Conservation (phyloP, 768 basidiomycete genomes). For the Tylopilus plumbeoviolaceoides region DNA sequence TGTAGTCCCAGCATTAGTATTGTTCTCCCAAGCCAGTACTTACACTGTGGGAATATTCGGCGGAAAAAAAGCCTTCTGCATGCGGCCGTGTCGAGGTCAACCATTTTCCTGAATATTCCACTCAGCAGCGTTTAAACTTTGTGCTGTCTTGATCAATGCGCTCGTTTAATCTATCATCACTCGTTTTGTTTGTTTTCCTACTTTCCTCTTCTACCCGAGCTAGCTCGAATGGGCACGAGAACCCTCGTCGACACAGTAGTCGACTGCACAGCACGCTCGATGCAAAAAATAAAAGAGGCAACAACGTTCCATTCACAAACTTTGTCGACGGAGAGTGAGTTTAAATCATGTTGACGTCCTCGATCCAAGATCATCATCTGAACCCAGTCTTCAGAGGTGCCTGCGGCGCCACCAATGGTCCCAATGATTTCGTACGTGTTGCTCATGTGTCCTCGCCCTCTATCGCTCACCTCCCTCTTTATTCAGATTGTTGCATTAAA, state of each 20-base stretch:
- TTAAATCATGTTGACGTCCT: neutral
- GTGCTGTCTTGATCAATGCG: conserved; percentile 18
- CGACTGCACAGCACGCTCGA: neutral
- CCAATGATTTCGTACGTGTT: conserved; percentile 26
- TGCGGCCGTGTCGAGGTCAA: neutral
- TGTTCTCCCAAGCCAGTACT: no score
- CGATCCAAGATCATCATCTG: neutral
- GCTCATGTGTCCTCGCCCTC: neutral
- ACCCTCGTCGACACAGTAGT: conserved; percentile 1
- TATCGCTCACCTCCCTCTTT: neutral
- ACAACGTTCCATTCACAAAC: conserved; percentile 23
- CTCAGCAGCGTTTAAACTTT: neutral
- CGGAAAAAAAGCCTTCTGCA: neutral
- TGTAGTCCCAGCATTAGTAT: no score
- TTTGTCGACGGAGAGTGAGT: conserved; percentile 26
- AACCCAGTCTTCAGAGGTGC: conserved; percentile 35
- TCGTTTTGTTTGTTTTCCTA: conserved; percentile 21
- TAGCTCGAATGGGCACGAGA: conserved; percentile 10
- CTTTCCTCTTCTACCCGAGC: conserved; percentile 12
- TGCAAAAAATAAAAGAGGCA: conserved; percentile 16
- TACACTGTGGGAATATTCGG: neutral
- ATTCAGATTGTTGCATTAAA: conserved; percentile 44
- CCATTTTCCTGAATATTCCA: neutral
- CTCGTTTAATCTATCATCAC: conserved; percentile 22
- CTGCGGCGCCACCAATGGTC: conserved; percentile 28